phyloP scores from a whole-genome alignment of 257 asterid species.

The Ballota nigra region DNA sequence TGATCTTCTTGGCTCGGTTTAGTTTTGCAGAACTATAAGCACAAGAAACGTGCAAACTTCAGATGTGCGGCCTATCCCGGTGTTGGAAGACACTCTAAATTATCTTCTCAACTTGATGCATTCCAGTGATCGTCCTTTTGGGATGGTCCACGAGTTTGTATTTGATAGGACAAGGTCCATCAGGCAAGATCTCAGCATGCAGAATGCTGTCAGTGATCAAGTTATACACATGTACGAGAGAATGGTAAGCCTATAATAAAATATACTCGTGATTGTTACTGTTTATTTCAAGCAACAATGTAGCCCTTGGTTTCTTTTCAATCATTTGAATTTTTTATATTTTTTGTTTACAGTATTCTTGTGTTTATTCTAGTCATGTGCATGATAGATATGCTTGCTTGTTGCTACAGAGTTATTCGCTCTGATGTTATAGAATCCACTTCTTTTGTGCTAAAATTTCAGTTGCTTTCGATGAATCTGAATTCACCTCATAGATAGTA shows the following conservation, averaged over 20 bases:
- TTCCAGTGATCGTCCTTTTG: slow-evolving; percentile 62
- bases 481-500: not conserved
- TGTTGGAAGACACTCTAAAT: slow-evolving; percentile 69
- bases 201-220: slow-evolving; percentile 52
- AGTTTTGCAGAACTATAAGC: slow-evolving; percentile 97
- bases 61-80: slow-evolving; percentile 80
- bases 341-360: too few relatives aligned
- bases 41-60: slow-evolving; percentile 48
- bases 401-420: too few relatives aligned
- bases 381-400: too few relatives aligned
- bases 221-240: slow-evolving; percentile 82
- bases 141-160: slow-evolving; percentile 84
- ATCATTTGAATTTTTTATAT: not conserved
- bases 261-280: slow-evolving; percentile 2
- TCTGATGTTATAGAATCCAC: too few relatives aligned
- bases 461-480: too few relatives aligned
- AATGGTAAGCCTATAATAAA: slow-evolving; percentile 58
- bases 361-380: too few relatives aligned
- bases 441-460: too few relatives aligned
- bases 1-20: slow-evolving; percentile 23
- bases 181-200: slow-evolving; percentile 96
- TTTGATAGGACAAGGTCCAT: slow-evolving; percentile 91
- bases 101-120: slow-evolving; percentile 61
- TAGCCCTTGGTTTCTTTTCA: not conserved
- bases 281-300: not conserved